Evolutionary conservation across 495 filamentous ascomycete species (phyloP), one percentile per base, ranked within the genome.

Genomic region (Delitschia confertaspora): DNA sequence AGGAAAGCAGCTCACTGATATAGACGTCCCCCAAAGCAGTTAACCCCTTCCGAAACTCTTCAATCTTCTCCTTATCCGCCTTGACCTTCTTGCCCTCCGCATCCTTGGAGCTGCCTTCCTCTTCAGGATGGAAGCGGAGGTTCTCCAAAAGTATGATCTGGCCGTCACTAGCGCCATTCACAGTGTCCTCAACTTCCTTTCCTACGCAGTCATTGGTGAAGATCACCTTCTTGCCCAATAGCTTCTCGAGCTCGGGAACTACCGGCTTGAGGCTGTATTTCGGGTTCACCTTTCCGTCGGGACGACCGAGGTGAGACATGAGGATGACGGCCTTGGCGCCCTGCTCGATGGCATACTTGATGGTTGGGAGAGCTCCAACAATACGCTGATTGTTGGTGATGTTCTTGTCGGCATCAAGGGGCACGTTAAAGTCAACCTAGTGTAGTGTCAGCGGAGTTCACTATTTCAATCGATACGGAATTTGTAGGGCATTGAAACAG

Each of bases 401-500:
- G n/a, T 89, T 87, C 72, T 83, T 83, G 48, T 88, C 70, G 51
- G 71, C 74, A 61, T 96, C 85, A 62, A 95, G 85, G 53, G 91
- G 91, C 37, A 99, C 91, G 69, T 99, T 99, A 79, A 99, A 99
- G 73, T 99, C 91, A 56, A 99, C 89, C 89, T 95, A 21, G 33
- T 30, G 33, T 9, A 19, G 10, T 17, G 7, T 41, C 34, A 35
- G 27, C 25, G 38, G 23, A 19, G 11, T 44, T 14, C 16, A 45
- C 19, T 44, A 5, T 24, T 42, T 7, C 3, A 23, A 38, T n/a
- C n/a, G 6, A 2, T 20, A 22, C n/a, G 14, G 31, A n/a, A 4
- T 10, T 45, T 47, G 6, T 19, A 34, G 24, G 34, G 26, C 16
- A 20, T 16, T 38, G 40, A 35, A 42, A 40, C 19, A 18, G 30